Conservation (phyloP, 2,329 filamentous ascomycete species). For the Fusarium miscanthi region DNA sequence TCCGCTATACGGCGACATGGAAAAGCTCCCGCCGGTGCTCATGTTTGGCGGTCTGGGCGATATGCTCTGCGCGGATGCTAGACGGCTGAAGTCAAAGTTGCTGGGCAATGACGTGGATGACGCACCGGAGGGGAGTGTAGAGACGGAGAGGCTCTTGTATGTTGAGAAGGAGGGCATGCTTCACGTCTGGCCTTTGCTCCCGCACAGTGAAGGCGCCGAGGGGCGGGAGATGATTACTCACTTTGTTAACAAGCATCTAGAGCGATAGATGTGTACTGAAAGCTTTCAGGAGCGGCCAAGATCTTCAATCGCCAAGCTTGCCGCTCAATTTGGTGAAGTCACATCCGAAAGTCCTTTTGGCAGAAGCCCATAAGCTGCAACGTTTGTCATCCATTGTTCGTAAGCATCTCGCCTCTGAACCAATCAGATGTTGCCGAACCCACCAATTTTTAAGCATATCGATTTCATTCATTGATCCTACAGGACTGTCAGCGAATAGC, state of each 20-base stretch:
- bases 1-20: neutral
- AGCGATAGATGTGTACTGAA: neutral
- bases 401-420: neutral
- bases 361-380: neutral
- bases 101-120: neutral
- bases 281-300: neutral
- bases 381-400: neutral
- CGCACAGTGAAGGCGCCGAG: neutral
- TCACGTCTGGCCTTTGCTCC: constrained; percentile 7
- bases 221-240: neutral
- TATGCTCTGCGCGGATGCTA: neutral
- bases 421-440: neutral
- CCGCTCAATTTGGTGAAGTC: neutral
- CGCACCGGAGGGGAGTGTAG: neutral
- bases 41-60: neutral
- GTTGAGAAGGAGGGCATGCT: constrained; percentile 2
- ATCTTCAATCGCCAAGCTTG: rapidly evolving
- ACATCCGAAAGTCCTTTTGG: neutral
- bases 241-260: constrained; percentile 2
- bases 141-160: neutral
- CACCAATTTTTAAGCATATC: neutral
- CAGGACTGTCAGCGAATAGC: neutral
- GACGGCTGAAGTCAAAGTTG: constrained; percentile 7
- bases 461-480: neutral
- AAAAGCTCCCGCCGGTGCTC: neutral